A percentile compares a stretch with the other conserved stretches of the same genome.
phyloP scores from a whole-genome alignment of 1,284 basidiomycete genomes.

The Cystobasidium pallidum region DNA sequence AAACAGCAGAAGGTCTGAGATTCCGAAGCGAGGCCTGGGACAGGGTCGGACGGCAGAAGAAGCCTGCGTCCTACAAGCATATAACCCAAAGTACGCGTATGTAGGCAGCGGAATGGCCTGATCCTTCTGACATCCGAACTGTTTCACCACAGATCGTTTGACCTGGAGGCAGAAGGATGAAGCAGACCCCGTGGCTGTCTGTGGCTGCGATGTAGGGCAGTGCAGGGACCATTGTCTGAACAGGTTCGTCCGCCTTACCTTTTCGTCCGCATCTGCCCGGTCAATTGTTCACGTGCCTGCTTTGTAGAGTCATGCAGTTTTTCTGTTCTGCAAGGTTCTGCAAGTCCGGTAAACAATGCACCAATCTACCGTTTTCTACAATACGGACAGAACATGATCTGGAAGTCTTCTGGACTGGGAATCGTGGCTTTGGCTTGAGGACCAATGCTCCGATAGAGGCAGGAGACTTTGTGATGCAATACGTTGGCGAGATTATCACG shows the following conservation, averaged over 20 bases:
- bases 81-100: constrained; percentile 54
- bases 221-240: constrained; percentile 60
- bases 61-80: constrained; percentile 56
- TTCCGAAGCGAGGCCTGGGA: constrained; percentile 30
- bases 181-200: constrained; percentile 54
- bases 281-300: neutral
- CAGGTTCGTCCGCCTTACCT: constrained; percentile 50
- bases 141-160: constrained; percentile 53
- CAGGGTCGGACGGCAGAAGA: constrained; percentile 44
- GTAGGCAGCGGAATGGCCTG: neutral
- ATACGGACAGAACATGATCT: constrained; percentile 54
- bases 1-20: constrained; percentile 23
- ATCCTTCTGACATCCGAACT: constrained; percentile 31
- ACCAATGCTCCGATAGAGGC: constrained; percentile 56
- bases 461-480: constrained; percentile 60
- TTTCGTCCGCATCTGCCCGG: neutral
- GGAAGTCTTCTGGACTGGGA: constrained; percentile 57
- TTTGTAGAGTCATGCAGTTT: constrained; percentile 58
- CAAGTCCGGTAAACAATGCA: constrained; percentile 56
- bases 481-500: constrained; percentile 58
- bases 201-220: constrained; percentile 56
- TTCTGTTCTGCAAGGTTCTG: constrained; percentile 59
- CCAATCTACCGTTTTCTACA: constrained; percentile 52
- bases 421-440: constrained; percentile 59
- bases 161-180: constrained; percentile 52